phyloP scores from a whole-genome alignment of 805 yeast genomes.

The Lipomyces yamadae region DNA sequence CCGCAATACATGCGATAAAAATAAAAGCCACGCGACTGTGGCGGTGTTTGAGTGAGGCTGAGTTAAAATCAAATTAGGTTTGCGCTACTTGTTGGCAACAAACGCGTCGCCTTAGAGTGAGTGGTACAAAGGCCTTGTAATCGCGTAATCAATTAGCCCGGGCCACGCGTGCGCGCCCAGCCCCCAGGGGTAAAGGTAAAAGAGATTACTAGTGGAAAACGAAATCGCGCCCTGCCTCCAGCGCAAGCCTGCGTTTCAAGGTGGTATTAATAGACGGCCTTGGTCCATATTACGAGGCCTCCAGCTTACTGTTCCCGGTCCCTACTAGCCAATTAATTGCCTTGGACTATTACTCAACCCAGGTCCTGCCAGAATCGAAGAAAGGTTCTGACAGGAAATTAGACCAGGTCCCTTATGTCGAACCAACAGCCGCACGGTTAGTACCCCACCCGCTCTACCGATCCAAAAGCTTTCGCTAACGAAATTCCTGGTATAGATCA shows the following conservation, averaged over 20 bases:
- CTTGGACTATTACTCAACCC: too few species aligned
- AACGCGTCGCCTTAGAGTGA: background rate
- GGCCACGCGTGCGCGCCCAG: background rate
- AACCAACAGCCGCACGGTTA: slow-evolving; percentile 8
- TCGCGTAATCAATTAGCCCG: background rate
- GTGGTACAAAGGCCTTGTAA: background rate
- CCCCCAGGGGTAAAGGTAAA: background rate
- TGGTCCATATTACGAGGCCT: too few species aligned
- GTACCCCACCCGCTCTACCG: background rate
- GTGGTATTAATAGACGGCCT: too few species aligned
- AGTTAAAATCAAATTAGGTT: background rate
- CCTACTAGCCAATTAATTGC: too few species aligned
- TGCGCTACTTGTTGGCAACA: background rate
- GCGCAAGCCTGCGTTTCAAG: too few species aligned
- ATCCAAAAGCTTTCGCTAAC: background rate
- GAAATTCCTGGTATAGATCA: background rate
- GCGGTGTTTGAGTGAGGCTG: background rate
- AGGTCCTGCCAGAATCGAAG: background rate
- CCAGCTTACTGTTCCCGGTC: too few species aligned
- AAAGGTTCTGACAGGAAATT: background rate
- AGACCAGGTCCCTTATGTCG: background rate
- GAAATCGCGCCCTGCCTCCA: too few species aligned
- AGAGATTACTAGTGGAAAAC: too few species aligned
- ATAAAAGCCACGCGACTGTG: slow-evolving; percentile 3
- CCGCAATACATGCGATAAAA: background rate